These are phyloP conservation scores for Leptographium radiaticola DNA, from an alignment of 2,329 filamentous ascomycete genomes.

Conservation along the genomic window DNA sequence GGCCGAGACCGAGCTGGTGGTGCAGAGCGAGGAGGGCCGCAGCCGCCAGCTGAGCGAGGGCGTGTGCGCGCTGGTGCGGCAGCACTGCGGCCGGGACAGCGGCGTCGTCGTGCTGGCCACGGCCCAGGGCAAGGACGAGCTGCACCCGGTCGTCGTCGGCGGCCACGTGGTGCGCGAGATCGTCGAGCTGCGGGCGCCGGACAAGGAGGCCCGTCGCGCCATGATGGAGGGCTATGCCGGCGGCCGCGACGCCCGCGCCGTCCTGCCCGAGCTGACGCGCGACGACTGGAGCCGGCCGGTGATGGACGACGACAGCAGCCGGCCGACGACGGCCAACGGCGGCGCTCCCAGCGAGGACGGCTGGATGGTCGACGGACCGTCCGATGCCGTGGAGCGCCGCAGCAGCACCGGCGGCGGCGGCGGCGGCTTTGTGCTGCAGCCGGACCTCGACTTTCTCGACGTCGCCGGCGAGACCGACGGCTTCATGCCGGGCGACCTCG, in stretches of 20 bases:
- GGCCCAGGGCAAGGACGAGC: slow-evolving; percentile 80
- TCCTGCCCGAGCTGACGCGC: no score
- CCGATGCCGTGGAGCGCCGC: no score
- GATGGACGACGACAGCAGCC: slow-evolving; percentile 24
- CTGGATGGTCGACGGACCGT: slow-evolving; percentile 71
- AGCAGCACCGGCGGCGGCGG: slow-evolving; percentile 26
- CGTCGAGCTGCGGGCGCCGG: slow-evolving; percentile 74
- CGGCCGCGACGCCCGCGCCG: no score
- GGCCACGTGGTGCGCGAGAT: slow-evolving; percentile 91
- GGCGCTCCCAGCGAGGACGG: slow-evolving; percentile 38
- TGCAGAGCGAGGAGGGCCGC: slow-evolving; percentile 83
- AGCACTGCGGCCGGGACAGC: slow-evolving; percentile 70
- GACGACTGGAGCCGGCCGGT: no score
- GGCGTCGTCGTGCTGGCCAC: slow-evolving; percentile 81
- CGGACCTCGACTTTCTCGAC: slow-evolving; percentile 78
- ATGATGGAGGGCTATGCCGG: slow-evolving; percentile 67
- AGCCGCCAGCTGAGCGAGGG: slow-evolving; percentile 88
- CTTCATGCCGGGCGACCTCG: slow-evolving; percentile 93
- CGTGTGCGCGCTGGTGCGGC: slow-evolving; percentile 66
- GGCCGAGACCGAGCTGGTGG: slow-evolving; percentile 84
- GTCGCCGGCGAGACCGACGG: slow-evolving; percentile 90
- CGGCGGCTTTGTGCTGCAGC: slow-evolving; percentile 59
- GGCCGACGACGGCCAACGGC: slow-evolving; percentile 44
- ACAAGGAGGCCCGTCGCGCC: slow-evolving; percentile 76
- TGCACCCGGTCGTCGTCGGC: slow-evolving; percentile 83